Evolutionary conservation across 495 filamentous ascomycete genomes (phyloP), one percentile per base, ranked within the genome.

Genomic region (Xylaria sp.): DNA sequence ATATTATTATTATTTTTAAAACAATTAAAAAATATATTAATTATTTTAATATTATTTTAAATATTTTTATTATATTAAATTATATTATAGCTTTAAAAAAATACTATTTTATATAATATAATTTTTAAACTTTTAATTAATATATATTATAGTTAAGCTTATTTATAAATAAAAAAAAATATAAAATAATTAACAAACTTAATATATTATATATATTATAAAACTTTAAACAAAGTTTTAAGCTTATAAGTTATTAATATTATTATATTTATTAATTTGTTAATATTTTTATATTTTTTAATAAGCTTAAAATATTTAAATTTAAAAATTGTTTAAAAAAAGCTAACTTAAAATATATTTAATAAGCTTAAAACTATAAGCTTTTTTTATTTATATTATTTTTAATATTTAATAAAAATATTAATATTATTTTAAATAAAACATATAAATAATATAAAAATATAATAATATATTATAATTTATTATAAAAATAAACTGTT

Each of bases 241-340:
- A n/a, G 15, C 11, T 48, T 48, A 48, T 48, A 48, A n/a, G 44
- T n/a, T 48, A 48, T 48, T 48, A 48, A 48, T 15, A n/a, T 15
- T 4, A 14, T n/a, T 48, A 48, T n/a, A 48, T 48, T 48, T 48
- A 15, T n/a, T n/a, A 48, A 48, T 48, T 48, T 12, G 19, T 12
- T 12, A 12, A 12, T 48, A 48, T 48, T 15, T 4, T n/a, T 48
- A 48, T 12, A 4, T n/a, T 48, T 15, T 48, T 48, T 48, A 48
- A 48, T 48, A 48, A 15, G n/a, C n/a, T n/a, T n/a, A n/a, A n/a
- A n/a, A n/a, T n/a, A n/a, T n/a, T n/a, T n/a, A n/a, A n/a, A n/a
- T 48, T 48, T 48, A 48, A 48, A 48, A 48, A 48, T 48, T 48
- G 15, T 48, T 48, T 48, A 48, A 48, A 48, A 48, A 48, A 48